Base-by-base conservation (phyloP, 2,329 filamentous ascomycete genomes). In the Neoarthrinium moseri region DNA sequence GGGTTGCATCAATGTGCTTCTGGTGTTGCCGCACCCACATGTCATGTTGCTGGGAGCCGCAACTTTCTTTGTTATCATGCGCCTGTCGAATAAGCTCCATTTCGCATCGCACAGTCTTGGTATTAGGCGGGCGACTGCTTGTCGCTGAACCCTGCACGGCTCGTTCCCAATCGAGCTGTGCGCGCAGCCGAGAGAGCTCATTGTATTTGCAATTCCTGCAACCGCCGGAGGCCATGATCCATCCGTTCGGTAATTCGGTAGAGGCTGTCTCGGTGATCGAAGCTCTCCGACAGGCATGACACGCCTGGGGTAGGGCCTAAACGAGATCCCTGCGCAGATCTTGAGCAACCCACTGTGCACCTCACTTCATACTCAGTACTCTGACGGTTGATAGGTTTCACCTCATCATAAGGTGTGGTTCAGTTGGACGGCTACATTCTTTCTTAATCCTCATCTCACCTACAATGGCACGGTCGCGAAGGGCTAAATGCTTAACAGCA, bases 251-350 rank as follows among this genome's bases (percentile, higher is more conserved):
- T 24, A 43, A 24, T 26, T 43, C 39, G 39, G 39, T 29, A 43
- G 29, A 43, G 29, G 18, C 21, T 33, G 39, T 43, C 39, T 32
- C 39, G 11, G 12, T 24, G 39, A 43, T 32, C 29, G 18, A 30
- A 43, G 39, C 17, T 43, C 39, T 43, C 39, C 26, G 39, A 43
- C 39, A 32, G 39, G 39, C 39, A 43, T 43, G 39, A 43, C 33
- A 43, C 39, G 26, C 29, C 26, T 18, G 27, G 27, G 26, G 13
- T 15, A 13, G 27, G 18, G 13, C 37, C 37, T 23, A 17, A 8
- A 27, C 37, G 11, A 24, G 22, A 33, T 24, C 39, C 39, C 27
- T 32, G 39, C 27, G 39, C 39, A 30, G 39, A 43, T 43, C 39
- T 13, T n/a, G 29, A 23, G 18, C 27, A 8, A 13, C 17, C 20